phyloP scores from a whole-genome alignment of 116 monocot genomes.

The Iris pallida region DNA sequence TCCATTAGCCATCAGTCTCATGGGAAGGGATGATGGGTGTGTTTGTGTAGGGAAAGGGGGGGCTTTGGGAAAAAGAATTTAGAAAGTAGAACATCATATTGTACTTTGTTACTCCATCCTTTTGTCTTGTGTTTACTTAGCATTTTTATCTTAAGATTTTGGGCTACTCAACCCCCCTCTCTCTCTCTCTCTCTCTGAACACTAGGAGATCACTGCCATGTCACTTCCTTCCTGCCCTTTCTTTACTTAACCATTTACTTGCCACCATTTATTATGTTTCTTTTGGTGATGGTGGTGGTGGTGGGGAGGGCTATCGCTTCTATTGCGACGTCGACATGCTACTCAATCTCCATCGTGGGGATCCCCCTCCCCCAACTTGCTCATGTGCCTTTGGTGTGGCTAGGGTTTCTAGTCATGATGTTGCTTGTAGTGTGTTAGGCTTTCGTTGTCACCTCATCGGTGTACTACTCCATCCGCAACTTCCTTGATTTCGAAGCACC shows the following conservation, averaged over 20 bases:
- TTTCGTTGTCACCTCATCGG: too few relatives aligned
- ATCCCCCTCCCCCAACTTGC: too few relatives aligned
- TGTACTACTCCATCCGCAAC: too few relatives aligned
- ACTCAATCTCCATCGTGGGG: too few relatives aligned
- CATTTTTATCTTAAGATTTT: not conserved
- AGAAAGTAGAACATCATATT: not conserved
- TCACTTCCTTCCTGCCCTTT: constrained; percentile 19
- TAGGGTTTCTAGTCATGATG: too few relatives aligned
- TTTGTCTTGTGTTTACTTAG: not conserved
- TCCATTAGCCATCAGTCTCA: constrained; percentile 11
- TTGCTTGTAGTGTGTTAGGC: too few relatives aligned
- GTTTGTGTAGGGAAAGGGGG: constrained; percentile 17
- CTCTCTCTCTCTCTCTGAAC: not conserved
- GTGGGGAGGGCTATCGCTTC: too few relatives aligned
- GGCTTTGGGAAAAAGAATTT: constrained; percentile 30
- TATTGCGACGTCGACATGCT: too few relatives aligned
- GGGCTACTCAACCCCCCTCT: not conserved
- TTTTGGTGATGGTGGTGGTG: not conserved
- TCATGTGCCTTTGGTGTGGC: too few relatives aligned
- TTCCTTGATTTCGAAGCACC: too few relatives aligned
- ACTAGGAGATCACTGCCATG: constrained; percentile 26
- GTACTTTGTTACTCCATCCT: not conserved
- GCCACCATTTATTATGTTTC: constrained; percentile 19
- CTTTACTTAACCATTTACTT: constrained; percentile 14
- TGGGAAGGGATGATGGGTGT: constrained; percentile 26